A percentile compares a stretch with the other conserved stretches of the same genome.
These are phyloP conservation scores for Penicillium sp. DNA, from an alignment of 2,329 filamentous ascomycete genomes.

Conservation along the genomic window DNA sequence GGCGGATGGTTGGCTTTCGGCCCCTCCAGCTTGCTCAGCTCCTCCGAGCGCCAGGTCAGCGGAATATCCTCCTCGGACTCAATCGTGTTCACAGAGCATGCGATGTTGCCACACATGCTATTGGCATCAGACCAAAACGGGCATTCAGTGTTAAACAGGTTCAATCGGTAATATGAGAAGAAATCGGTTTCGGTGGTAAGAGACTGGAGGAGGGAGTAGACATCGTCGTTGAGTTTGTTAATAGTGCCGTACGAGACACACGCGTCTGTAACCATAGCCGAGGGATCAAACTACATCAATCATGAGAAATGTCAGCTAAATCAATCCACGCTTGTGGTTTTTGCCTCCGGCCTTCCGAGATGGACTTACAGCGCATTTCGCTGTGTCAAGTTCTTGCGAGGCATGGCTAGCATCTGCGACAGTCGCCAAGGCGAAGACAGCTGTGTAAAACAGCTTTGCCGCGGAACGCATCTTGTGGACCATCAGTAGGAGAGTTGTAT, in stretches of 20 bases:
- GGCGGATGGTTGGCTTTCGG: slow-evolving; percentile 88
- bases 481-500: neutral
- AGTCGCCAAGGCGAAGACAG: slow-evolving; percentile 60
- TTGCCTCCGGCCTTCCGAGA: neutral
- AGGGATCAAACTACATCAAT: slow-evolving; percentile 72
- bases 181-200: slow-evolving; percentile 90
- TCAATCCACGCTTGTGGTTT: neutral
- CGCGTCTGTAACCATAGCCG: slow-evolving; percentile 86
- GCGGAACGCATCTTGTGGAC: slow-evolving; percentile 51
- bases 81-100: slow-evolving; percentile 90
- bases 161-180: slow-evolving; percentile 95
- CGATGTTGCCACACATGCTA: slow-evolving; percentile 95
- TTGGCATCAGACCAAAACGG: slow-evolving; percentile 95
- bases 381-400: slow-evolving; percentile 34
- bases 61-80: slow-evolving; percentile 96
- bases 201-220: slow-evolving; percentile 75
- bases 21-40: slow-evolving; percentile 88
- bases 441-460: slow-evolving; percentile 60
- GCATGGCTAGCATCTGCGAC: slow-evolving; percentile 48
- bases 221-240: slow-evolving; percentile 74
- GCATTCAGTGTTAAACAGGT: slow-evolving; percentile 90
- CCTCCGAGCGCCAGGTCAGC: slow-evolving; percentile 83
- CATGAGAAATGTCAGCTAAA: slow-evolving; percentile 4
- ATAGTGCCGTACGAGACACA: slow-evolving; percentile 92
- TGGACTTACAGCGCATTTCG: slow-evolving; percentile 57